Base-by-base conservation (phyloP, 495 filamentous ascomycete genomes). In the Annulohypoxylon stygium region DNA sequence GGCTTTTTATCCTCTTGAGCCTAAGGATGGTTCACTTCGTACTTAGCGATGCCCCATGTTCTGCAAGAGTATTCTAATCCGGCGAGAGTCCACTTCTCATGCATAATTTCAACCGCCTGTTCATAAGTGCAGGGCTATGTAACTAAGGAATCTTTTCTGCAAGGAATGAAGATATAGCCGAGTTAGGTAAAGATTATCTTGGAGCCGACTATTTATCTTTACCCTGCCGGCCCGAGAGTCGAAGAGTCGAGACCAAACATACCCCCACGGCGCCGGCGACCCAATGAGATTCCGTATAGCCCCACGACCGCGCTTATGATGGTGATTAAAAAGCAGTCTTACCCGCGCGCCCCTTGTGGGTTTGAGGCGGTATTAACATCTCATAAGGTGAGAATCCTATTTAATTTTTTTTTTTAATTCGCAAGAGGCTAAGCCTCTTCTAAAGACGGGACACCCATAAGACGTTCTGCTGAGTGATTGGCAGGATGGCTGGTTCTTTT, bases 181-280 rank as follows among this genome's bases (percentile, higher is more conserved):
- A 33, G 45, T 71, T 67, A 25, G 67, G 67, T 4, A 67, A 75
- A 14, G 67, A 70, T 72, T 57, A 8, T 26, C 69, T 39, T 16
- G 59, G 34, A 18, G 47, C 73, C 73, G 73, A 72, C 14, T 53
- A 45, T 61, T 26, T 23, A 37, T 54, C 57, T 36, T 8, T 63
- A 16, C 51, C 34, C 43, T 60, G 48, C 53, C 73, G 73, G 73
- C 11, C 73, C 73, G 73, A 75, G 73, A 51, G 53, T 53, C 37
- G 16, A 63, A 54, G 45, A 72, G 65, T 73, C 73, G 61, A 34
- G 73, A 72, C 69, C 73, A 50, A 39, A 36, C 18, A 43, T n/a
- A 45, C 73, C 73, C 73, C 69, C 69, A 75, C 73, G 69, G 66
- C 16, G 12, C 9, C 30, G 14, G 26, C 26, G 3, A 30, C 9